Evolutionary conservation across 352 stramenopile genomes (phyloP).

Genomic region (Pythium scleroteichum): DNA sequence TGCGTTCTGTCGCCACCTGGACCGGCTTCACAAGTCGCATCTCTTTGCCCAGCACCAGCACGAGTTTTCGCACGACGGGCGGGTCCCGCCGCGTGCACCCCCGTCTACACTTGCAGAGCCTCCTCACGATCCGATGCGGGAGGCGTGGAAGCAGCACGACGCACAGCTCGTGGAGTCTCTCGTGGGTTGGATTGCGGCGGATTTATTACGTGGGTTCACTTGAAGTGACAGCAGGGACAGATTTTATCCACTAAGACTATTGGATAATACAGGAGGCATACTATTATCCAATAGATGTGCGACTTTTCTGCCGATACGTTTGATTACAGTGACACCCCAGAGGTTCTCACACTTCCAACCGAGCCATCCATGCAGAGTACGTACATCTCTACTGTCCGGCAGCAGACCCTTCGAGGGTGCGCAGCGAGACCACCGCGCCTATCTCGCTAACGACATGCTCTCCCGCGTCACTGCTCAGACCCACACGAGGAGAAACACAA

Average conservation of each 20-base stretch:
- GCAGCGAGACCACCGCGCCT: neutral
- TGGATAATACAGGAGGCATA: no score
- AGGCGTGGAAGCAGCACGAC: constrained; percentile 43
- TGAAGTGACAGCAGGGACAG: no score
- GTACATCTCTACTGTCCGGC: no score
- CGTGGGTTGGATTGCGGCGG: constrained; percentile 50
- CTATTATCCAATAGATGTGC: constrained; percentile 2
- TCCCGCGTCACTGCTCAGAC: constrained; percentile 35
- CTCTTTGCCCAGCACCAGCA: constrained; percentile 15
- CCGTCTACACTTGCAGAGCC: constrained; percentile 1
- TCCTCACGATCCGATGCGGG: constrained; percentile 22
- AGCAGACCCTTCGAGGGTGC: no score
- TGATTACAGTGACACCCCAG: no score
- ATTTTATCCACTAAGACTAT: no score
- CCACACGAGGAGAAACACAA: constrained; percentile 89
- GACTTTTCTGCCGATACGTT: no score
- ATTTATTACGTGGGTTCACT: constrained; percentile 29
- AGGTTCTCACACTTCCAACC: no score
- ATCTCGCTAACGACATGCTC: neutral
- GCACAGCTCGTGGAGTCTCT: constrained; percentile 49
- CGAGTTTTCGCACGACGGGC: constrained; percentile 23
- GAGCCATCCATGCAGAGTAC: no score
- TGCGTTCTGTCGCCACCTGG: constrained; percentile 66
- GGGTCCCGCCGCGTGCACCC: neutral
- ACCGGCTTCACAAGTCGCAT: constrained; percentile 48